Percentiles rank a stretch among this genome's conserved stretches.
Evolutionary conservation across 805 yeast genomes (phyloP).

Genomic region (Wickerhamiella nectarea): DNA sequence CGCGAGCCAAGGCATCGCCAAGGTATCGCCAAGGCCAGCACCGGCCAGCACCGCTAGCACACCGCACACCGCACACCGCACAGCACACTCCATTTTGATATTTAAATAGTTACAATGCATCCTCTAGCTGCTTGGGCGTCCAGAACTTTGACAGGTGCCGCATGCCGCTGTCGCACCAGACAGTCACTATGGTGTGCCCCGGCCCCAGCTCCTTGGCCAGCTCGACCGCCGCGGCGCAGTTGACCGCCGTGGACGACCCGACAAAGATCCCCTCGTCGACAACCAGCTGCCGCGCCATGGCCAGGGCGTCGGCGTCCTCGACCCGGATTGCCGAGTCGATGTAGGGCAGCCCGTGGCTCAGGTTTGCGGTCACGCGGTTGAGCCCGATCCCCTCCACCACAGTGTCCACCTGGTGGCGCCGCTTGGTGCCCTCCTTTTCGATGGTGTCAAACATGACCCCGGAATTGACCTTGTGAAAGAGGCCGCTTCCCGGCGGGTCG

Average conservation of each 20-base stretch:
- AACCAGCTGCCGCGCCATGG: conserved; percentile 76
- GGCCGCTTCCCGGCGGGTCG: conserved; percentile 94
- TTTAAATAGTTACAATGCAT: too few relatives aligned
- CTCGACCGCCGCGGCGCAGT: conserved; percentile 76
- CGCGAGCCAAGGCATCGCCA: too few relatives aligned
- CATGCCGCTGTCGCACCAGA: conserved; percentile 86
- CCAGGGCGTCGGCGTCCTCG: conserved; percentile 62
- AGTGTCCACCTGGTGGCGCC: conserved; percentile 95
- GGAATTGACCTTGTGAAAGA: conserved; percentile 65
- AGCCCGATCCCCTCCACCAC: conserved; percentile 87
- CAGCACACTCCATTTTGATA: too few relatives aligned
- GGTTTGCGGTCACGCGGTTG: conserved; percentile 74
- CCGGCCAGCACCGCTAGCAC: too few relatives aligned
- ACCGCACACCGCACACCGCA: too few relatives aligned
- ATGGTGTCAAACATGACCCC: conserved; percentile 90
- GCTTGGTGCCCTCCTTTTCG: conserved; percentile 84
- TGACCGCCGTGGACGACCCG: conserved; percentile 88
- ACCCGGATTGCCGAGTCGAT: conserved; percentile 75
- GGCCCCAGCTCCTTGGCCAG: conserved; percentile 39
- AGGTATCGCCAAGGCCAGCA: too few relatives aligned
- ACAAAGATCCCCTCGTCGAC: conserved; percentile 78
- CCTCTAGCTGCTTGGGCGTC: conserved; percentile 35
- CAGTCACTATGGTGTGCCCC: conserved; percentile 61
- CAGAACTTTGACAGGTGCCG: conserved; percentile 88
- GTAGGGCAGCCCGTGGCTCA: conserved; percentile 49